Base-by-base conservation (phyloP, 2,329 filamentous ascomycete species). In the Dryadomyces quercivorus region DNA sequence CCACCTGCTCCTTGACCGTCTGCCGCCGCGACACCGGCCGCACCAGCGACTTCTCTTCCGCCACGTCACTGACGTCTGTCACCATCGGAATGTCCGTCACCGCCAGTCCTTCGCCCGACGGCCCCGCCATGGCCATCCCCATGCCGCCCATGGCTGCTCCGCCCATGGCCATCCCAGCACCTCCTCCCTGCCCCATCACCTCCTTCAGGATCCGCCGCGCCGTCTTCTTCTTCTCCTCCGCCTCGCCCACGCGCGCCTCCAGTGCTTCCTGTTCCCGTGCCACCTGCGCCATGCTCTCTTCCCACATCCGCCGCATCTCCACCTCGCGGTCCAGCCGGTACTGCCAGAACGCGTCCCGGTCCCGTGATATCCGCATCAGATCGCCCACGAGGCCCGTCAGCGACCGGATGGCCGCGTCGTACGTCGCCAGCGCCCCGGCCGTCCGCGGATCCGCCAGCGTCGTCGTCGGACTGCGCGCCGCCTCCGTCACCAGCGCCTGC, bases 261-360 rank as follows among this genome's bases (percentile, higher is more conserved):
- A 98, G 77, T 52, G 90, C 81, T 69, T 97, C 93, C 63, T 98
- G 93, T 67, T 98, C 93, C 55, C 82, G 84, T 18, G 91, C 93
- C n/a, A 98, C 86, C 63, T 91, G 84, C 10, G 93, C 90, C 93
- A 98, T 96, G 69, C 91, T 97, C 64, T 98, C 93, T 70, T 98
- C 93, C 93, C 93, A 98, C 82, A 98, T 88, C 57, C 88, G 85
- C 42, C 93, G 83, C 71, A 97, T 85, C 65, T 95, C 88, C 46
- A 85, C 84, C 70, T 98, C 93, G 53, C 90, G 85, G 61, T 95
- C 91, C 44, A 98, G 75, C 15, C 91, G 84, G 66, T 95, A 94
- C 67, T 97, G 92, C 93, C 93, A 98, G 67, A 95, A 95, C 0
- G 89, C 84, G 68, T 98, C 93, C 52, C 94, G 86, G 65, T 98